A percentile compares a stretch with the other conserved stretches of the same genome.
Conservation (phyloP, 23 red algal genomes). For the Gracilaria caudata region DNA sequence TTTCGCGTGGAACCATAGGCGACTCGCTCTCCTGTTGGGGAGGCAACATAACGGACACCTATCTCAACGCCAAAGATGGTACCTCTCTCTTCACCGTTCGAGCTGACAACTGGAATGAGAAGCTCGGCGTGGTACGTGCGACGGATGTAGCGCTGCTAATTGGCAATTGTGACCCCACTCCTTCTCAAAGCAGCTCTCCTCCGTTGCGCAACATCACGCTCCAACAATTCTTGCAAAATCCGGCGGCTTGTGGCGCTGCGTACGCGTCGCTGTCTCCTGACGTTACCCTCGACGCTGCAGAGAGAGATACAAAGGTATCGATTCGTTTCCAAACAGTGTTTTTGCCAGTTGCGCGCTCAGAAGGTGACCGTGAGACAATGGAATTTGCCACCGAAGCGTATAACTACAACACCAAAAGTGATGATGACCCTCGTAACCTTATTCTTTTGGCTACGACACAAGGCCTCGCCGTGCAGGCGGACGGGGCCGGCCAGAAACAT, state of each 20-base stretch:
- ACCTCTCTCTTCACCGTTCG: slow-evolving; percentile 22
- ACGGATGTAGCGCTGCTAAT: slow-evolving; percentile 16
- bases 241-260: not conserved
- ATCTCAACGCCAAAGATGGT: slow-evolving; percentile 33
- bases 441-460: slow-evolving; percentile 25
- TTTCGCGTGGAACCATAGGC: slow-evolving; percentile 6
- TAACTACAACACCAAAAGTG: slow-evolving; percentile 28
- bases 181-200: not conserved
- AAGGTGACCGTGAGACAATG: not conserved
- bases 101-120: slow-evolving; percentile 35
- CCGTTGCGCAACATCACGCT: not conserved
- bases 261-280: not conserved
- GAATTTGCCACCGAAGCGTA: slow-evolving; percentile 35
- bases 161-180: slow-evolving; percentile 3
- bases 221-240: slow-evolving; percentile 10
- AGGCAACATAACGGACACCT: slow-evolving; percentile 25
- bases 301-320: slow-evolving; percentile 17
- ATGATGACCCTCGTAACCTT: slow-evolving; percentile 11
- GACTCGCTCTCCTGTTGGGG: slow-evolving; percentile 13
- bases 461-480: slow-evolving; percentile 20
- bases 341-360: not conserved
- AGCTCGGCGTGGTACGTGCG: slow-evolving; percentile 23
- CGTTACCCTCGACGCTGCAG: not conserved
- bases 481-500: slow-evolving; percentile 13
- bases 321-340: slow-evolving; percentile 39